Evolutionary conservation across 2,329 filamentous ascomycete species (phyloP).

Genomic region (Aureobasidium sp.): DNA sequence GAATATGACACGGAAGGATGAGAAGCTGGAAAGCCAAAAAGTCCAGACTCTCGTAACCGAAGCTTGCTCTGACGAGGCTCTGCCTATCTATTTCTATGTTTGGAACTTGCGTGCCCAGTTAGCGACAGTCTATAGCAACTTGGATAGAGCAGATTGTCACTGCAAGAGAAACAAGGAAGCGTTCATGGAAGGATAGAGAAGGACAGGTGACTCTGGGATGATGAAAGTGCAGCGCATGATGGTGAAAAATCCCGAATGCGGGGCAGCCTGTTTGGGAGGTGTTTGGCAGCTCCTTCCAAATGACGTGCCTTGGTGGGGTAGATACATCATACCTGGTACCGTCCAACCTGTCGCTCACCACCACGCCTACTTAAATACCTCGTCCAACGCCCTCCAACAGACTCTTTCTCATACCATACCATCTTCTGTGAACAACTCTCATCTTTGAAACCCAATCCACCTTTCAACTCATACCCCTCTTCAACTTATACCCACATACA

Average conservation of each 20-base stretch:
- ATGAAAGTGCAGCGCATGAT: background rate
- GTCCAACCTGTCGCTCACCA: background rate
- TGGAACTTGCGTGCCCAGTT: background rate
- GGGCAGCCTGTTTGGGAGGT: background rate
- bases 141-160: background rate
- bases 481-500: background rate
- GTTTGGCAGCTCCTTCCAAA: background rate
- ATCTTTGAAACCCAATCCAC: background rate
- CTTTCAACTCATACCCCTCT: background rate
- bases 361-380: background rate
- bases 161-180: background rate
- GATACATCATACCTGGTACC: conserved; percentile 6
- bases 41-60: background rate
- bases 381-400: background rate
- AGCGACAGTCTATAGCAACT: background rate
- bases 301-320: conserved; percentile 6
- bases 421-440: background rate
- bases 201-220: background rate
- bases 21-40: background rate
- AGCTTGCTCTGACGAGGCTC: conserved; percentile 6
- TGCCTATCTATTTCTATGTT: conserved; percentile 6
- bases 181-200: background rate
- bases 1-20: background rate
- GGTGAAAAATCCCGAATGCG: background rate
- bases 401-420: conserved; percentile 1